phyloP scores from a whole-genome alignment of 1,284 basidiomycete species.

The Ceratorhiza oryzae-sativae region DNA sequence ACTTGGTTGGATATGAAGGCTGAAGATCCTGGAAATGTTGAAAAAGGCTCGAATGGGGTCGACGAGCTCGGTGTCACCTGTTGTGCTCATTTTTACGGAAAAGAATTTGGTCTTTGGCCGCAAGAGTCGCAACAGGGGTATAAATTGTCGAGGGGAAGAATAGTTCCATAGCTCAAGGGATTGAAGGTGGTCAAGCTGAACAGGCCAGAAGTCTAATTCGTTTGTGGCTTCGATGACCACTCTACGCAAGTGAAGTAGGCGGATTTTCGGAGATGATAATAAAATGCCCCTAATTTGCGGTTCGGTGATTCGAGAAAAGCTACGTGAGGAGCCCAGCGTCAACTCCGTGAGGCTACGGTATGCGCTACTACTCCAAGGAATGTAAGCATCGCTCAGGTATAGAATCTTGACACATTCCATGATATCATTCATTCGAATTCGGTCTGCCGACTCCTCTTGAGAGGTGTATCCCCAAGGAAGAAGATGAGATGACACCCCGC shows the following conservation, averaged over 20 bases:
- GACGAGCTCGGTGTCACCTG: neutral
- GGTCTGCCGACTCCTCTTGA: no score
- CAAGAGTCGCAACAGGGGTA: neutral
- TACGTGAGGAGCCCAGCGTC: neutral
- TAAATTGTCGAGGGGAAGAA: neutral
- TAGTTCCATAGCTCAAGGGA: neutral
- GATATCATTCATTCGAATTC: no score
- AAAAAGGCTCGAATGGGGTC: neutral
- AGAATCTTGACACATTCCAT: neutral
- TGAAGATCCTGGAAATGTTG: neutral
- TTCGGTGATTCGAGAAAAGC: neutral
- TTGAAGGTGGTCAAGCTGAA: neutral
- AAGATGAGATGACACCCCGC: no score
- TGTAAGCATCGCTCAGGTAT: neutral
- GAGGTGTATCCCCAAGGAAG: no score
- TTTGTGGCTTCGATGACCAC: neutral
- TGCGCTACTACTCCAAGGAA: neutral
- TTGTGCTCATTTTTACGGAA: neutral
- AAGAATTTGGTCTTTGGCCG: neutral
- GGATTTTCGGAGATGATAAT: neutral
- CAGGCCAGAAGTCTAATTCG: neutral
- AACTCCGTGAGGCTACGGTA: neutral
- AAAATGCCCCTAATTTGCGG: neutral
- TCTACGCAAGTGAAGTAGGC: neutral
- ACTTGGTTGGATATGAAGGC: neutral